Conservation (phyloP, 2,329 filamentous ascomycete species). For the Arthrobotrys musiformis region DNA sequence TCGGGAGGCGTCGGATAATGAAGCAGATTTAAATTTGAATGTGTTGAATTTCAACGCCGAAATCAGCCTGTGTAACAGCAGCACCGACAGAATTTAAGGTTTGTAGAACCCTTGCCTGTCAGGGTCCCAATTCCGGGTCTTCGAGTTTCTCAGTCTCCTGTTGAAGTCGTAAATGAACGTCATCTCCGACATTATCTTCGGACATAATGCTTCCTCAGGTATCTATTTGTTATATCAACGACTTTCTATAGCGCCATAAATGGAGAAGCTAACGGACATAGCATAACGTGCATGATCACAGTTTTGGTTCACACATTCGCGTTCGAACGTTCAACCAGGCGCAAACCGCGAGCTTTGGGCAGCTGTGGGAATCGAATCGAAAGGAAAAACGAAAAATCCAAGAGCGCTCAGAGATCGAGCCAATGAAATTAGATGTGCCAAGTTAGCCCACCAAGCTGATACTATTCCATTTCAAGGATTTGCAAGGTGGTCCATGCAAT, state of each 20-base stretch:
- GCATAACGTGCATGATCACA: neutral
- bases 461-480: neutral
- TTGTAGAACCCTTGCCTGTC: neutral
- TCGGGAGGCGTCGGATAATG: neutral
- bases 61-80: conserved; percentile 10
- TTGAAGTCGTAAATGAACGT: conserved; percentile 15
- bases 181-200: conserved; percentile 17
- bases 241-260: neutral
- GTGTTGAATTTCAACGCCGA: neutral
- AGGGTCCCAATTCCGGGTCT: neutral
- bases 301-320: neutral
- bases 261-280: neutral
- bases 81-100: neutral
- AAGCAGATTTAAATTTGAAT: neutral
- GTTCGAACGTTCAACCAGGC: neutral
- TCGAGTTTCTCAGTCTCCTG: neutral
- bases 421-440: neutral
- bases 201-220: neutral
- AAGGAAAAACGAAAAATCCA: neutral
- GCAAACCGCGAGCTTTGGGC: conserved; percentile 3
- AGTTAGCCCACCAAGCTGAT: neutral
- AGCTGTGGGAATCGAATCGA: neutral
- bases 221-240: neutral
- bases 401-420: neutral
- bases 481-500: conserved; percentile 17